Percentiles rank a stretch among this genome's conserved stretches.
Evolutionary conservation across 352 stramenopile genomes (phyloP).

Genomic region (Phytophthora tentaculata): DNA sequence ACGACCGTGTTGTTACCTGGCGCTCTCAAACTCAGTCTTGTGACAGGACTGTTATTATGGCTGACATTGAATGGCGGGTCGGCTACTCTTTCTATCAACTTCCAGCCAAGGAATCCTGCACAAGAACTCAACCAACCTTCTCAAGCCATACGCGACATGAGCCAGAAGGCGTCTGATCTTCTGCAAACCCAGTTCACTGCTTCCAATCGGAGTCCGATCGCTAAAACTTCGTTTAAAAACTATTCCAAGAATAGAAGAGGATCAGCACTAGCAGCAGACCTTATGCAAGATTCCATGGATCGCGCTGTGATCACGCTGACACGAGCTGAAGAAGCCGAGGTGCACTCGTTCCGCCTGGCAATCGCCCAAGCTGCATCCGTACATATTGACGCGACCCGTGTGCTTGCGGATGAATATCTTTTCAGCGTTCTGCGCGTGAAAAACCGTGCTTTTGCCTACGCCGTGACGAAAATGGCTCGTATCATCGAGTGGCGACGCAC

Average conservation of each 20-base stretch:
- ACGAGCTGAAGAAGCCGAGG: slow-evolving; percentile 39
- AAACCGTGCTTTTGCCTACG: slow-evolving; percentile 64
- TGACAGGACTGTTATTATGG: slow-evolving; percentile 45
- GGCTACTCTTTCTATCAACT: slow-evolving; percentile 52
- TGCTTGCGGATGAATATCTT: slow-evolving; percentile 68
- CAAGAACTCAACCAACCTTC: slow-evolving; percentile 15
- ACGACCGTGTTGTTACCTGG: slow-evolving; percentile 34
- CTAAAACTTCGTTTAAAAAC: not conserved
- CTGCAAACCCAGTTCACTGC: slow-evolving; percentile 15
- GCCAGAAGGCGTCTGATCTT: not conserved
- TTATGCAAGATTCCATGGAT: slow-evolving; percentile 24
- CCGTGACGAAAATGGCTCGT: slow-evolving; percentile 63
- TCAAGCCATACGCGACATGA: slow-evolving; percentile 6
- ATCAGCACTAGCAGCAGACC: slow-evolving; percentile 18
- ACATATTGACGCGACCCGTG: slow-evolving; percentile 42
- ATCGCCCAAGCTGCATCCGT: slow-evolving; percentile 52
- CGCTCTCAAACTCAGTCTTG: slow-evolving; percentile 44
- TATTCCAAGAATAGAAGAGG: slow-evolving; percentile 24
- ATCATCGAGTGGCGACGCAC: slow-evolving; percentile 56
- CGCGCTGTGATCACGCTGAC: slow-evolving; percentile 32
- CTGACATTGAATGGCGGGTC: slow-evolving; percentile 44
- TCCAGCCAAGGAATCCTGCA: slow-evolving; percentile 25
- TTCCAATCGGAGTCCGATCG: not conserved
- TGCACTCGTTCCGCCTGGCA: slow-evolving; percentile 55
- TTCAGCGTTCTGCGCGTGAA: slow-evolving; percentile 67